Base-by-base conservation (phyloP, 441 rosid species). In the Kokia cookei region DNA sequence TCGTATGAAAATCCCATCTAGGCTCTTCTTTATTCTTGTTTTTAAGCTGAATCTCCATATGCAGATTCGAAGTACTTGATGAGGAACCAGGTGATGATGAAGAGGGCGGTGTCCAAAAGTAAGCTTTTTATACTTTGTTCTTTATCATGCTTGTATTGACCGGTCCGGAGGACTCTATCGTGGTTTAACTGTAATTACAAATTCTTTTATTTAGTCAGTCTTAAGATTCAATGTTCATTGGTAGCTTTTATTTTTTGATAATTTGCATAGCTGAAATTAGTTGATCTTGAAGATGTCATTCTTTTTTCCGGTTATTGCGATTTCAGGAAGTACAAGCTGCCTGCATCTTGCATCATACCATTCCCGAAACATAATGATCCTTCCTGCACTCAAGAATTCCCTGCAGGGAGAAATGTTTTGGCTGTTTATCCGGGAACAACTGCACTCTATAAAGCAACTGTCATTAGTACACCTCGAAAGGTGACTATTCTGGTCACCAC, bases 351-450 rank as follows among this genome's bases (percentile, higher is more conserved):
- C 64, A 84, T 93, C 57, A 86, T 91, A 80, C 97, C 97, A 60
- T 95, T 95, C 75, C 98, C 99, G n/a, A 93, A 93, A 88, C 80
- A 84, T 54, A 89, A 82, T 53, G 97, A 93, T 72, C 87, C 82
- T 68, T 77, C 97, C 65, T 72, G 71, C 22, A 87, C 80, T 71
- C 91, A 75, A 15, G 98, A 95, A 76, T 95, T 86, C 71, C 81
- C 79, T 45, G 78, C 88, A 1, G 93, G 97, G 72, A 84, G 81
- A 73, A 93, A 85, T 59, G 99, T 95, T 69, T 86, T 95, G 85
- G 99, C 99, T 13, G 98, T 95, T 71, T 95, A 93, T 88, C 99
- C 99, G 0, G 98, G 97, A 81, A 95, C 99, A 29, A 93, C 99
- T 13, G 93, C 97, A 24, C 93, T 95, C 19, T 95, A 93, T 48